Conservation (phyloP, 257 asterid species). For the Striga asiatica region DNA sequence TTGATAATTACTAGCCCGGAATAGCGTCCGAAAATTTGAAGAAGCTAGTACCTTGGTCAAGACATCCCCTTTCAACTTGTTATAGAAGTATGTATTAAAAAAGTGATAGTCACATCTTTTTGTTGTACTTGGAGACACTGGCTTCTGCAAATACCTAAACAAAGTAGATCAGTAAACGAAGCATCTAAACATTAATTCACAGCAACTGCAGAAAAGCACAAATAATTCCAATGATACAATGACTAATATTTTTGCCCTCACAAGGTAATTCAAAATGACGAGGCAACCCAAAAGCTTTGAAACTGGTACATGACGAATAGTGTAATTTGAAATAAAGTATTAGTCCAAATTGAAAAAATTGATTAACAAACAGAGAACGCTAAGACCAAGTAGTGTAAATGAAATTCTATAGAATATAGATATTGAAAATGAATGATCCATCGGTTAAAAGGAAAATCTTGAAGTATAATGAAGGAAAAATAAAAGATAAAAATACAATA, state of each 20-base stretch:
- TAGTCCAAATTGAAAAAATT: too few relatives aligned
- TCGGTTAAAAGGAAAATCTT: too few relatives aligned
- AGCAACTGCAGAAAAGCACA: too few relatives aligned
- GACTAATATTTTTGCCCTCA: background rate
- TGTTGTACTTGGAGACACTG: slow-evolving; percentile 19
- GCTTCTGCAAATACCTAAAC: slow-evolving; percentile 69
- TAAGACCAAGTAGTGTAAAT: too few relatives aligned
- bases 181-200: slow-evolving; percentile 13
- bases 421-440: too few relatives aligned
- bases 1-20: slow-evolving; percentile 2
- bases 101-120: slow-evolving; percentile 40
- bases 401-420: too few relatives aligned
- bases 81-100: slow-evolving; percentile 79
- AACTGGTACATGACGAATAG: background rate
- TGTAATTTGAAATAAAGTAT: too few relatives aligned
- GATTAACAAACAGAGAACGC: too few relatives aligned
- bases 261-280: slow-evolving; percentile 1
- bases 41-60: slow-evolving; percentile 42
- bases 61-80: slow-evolving; percentile 63
- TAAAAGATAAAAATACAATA: background rate
- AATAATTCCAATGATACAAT: slow-evolving; percentile 2
- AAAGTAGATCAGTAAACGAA: slow-evolving; percentile 18
- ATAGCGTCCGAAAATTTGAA: slow-evolving; percentile 14
- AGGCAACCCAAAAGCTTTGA: background rate
- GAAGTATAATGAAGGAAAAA: too few relatives aligned